Conservation (phyloP, 2,329 filamentous ascomycete genomes). For the Aspergillus sp. region DNA sequence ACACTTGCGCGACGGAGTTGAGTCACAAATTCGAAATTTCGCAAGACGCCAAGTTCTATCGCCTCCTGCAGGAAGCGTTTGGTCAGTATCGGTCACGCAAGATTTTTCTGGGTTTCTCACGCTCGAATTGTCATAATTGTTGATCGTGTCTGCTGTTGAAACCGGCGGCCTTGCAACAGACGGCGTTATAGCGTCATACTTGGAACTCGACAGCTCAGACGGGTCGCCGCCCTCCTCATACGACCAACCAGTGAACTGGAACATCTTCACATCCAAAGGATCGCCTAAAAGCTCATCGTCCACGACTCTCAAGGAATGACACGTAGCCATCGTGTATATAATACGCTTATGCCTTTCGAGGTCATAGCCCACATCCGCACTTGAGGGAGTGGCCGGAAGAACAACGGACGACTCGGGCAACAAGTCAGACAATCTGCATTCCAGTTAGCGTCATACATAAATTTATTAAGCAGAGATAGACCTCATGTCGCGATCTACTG, state of each 20-base stretch:
- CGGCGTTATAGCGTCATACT: constrained; percentile 64
- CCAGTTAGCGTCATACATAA: constrained; percentile 8
- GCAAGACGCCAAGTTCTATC: constrained; percentile 81
- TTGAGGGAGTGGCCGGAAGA: constrained; percentile 44
- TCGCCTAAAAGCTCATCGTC: constrained; percentile 87
- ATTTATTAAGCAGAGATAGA: constrained; percentile 9
- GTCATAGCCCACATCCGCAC: constrained; percentile 51
- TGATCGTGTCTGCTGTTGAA: constrained; percentile 34
- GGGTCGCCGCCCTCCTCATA: constrained; percentile 73
- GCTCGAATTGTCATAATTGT: constrained; percentile 10
- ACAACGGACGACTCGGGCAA: constrained; percentile 50
- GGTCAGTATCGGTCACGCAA: too few relatives aligned
- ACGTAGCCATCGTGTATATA: constrained; percentile 93
- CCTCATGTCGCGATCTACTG: constrained; percentile 55
- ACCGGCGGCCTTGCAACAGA: constrained; percentile 76
- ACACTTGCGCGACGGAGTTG: constrained; percentile 88
- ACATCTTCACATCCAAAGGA: constrained; percentile 96
- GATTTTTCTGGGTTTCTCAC: constrained; percentile 9
- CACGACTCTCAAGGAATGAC: constrained; percentile 78
- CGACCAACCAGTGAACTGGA: constrained; percentile 86
- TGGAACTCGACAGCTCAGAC: constrained; percentile 55
- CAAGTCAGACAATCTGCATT: constrained; percentile 60
- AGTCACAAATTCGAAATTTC: constrained; percentile 89
- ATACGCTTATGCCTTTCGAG: constrained; percentile 59
- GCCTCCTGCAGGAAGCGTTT: constrained; percentile 25